Evolutionary conservation across 768 basidiomycete species (phyloP), one percentile per base, ranked within the genome.

Genomic region (Phlebiopsis flavidoalba): DNA sequence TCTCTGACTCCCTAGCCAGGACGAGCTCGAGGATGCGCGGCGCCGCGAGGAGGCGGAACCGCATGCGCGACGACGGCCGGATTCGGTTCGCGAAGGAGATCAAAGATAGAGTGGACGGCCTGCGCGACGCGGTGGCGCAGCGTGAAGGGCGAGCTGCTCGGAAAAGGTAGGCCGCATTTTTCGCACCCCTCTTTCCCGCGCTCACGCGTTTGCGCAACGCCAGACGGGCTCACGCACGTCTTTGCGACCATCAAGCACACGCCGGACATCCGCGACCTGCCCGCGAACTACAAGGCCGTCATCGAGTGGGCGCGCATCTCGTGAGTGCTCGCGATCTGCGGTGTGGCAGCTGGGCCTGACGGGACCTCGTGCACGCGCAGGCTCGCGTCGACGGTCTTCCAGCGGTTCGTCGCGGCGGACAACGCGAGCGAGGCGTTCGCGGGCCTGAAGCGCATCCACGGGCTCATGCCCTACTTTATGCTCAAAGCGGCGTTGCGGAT

Each of bases 301-400:
- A 70, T 96, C 7, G 96, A 98, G 73, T 99, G 97, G 96, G 97
- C 91, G 5, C 79, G 95, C 58, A 97, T 98, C 70, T 96, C 96
- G 94, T 96, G 61, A 70, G 94, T 69, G 17, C 37, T 17, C 26
- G 33, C 26, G 15, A 52, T 43, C 40, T 52, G 40, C 40, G 40
- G 2, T 17, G 26, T 51, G 35, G 2, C 15, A 1, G 40, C 37
- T 31, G 17, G 37, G 15, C 5, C 8, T 8, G 22, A 43, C 15
- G 14, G n/a, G 21, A 21, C 19, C 24, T 1, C n/a, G 26, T 19
- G 33, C 12, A 51, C 50, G 37, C 14, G 8, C 67, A 98, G 95
- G 37, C 78, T 98, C 64, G 97, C 97, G 0, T 96, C 97, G 5
- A 95, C 97, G 2, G 87, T 98, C 45, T 99, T 98, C 71, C 95